Evolutionary conservation across 108 stramenopile species (phyloP), one percentile per base, ranked within the genome.

Genomic region (Skeletonema potamos): DNA sequence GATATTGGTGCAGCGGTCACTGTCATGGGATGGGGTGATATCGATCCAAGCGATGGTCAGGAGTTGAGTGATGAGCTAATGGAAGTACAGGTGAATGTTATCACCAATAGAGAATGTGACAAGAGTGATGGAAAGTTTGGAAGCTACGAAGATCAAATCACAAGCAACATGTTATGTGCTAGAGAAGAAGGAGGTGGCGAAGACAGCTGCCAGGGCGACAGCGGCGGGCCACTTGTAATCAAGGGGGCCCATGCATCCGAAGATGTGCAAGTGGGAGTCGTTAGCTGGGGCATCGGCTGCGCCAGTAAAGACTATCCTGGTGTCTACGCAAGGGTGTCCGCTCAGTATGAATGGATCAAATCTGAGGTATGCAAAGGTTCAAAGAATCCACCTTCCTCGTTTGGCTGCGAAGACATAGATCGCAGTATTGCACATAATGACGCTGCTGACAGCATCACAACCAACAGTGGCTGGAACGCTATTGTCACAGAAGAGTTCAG

Each of bases 261-360:
- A 11, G 64, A 65, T 39, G 13, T 65, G 7, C 86, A 87, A 44
- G 83, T 85, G 4, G 87, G 87, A 8, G 68, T 90, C 28, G 86
- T 87, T 1, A 75, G 73, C 10, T 90, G 70, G 76, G 86, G 86
- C 32, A 54, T 68, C 28, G 89, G 84, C 12, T 90, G 89, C 61
- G 86, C 81, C 27, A 55, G 51, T 20, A 22, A 60, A 1, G 72
- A 68, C 18, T 74, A 68, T 18, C 84, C 86, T 15, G 89, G 86
- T 8, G 84, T 89, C 0, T 87, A 89, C 27, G 54, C 85, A 10
- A 34, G 84, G 3, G 30, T 68, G 3, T 58, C 69, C 24, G 29
- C 74, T 29, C 66, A 32, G 0, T 54, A 62, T 29, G 46, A 67
- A 28, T 86, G 85, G 85, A 78, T 86, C 57, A 62, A 67, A 55